Evolutionary conservation across 805 yeast genomes (phyloP).

Genomic region (Candida yuanshanica): DNA sequence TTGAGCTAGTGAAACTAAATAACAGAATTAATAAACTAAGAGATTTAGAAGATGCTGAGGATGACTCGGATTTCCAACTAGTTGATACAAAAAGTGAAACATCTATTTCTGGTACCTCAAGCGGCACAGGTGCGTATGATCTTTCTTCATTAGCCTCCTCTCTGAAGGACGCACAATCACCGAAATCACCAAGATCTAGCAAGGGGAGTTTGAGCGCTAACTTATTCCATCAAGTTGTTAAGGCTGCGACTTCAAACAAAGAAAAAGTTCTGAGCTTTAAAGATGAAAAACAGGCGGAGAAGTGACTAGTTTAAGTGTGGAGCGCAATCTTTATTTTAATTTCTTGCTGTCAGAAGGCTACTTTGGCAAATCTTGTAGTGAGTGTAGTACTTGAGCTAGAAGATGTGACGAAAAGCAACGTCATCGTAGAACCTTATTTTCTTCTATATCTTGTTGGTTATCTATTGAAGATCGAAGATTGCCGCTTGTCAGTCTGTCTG

Average conservation of each 20-base stretch:
- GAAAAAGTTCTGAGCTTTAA: constrained; percentile 18
- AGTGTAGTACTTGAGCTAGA: too few relatives aligned
- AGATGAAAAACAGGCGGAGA: not conserved
- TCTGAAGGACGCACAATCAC: constrained; percentile 6
- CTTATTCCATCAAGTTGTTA: constrained; percentile 66
- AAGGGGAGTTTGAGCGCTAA: constrained; percentile 34
- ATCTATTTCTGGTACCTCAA: constrained; percentile 2
- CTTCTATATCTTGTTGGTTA: too few relatives aligned
- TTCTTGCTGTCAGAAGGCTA: too few relatives aligned
- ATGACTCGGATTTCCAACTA: constrained; percentile 22
- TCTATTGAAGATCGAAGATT: too few relatives aligned
- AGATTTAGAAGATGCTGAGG: constrained; percentile 27
- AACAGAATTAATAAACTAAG: constrained; percentile 73
- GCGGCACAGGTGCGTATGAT: constrained; percentile 13
- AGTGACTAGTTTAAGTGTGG: not conserved
- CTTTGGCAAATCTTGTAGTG: too few relatives aligned
- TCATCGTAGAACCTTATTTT: too few relatives aligned
- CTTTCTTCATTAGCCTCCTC: constrained; percentile 19
- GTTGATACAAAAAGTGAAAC: constrained; percentile 19
- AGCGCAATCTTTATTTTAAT: too few relatives aligned
- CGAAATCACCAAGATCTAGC: constrained; percentile 2
- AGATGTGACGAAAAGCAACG: too few relatives aligned
- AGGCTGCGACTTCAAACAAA: constrained; percentile 53
- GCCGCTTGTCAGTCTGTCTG: too few relatives aligned
- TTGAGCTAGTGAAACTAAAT: constrained; percentile 75